A percentile compares a stretch with the other conserved stretches of the same genome.
Evolutionary conservation across 2,329 filamentous ascomycete species (phyloP).

Genomic region (Zasmidium angulare): DNA sequence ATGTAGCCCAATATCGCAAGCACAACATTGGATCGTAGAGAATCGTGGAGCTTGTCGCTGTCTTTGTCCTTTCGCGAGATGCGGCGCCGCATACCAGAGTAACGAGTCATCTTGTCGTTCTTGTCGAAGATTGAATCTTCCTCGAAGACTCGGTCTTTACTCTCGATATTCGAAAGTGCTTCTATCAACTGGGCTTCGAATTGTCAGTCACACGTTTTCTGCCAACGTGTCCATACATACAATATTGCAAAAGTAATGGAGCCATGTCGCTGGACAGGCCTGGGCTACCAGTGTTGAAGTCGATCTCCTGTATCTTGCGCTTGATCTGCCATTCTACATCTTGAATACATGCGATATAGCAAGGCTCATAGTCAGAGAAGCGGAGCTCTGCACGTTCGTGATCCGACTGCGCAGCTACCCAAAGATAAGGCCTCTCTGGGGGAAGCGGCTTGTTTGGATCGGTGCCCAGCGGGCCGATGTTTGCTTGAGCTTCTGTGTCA

Average conservation of each 20-base stretch:
- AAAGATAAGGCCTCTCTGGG: conserved; percentile 1
- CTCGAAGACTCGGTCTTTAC: conserved; percentile 12
- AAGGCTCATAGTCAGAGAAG: conserved; percentile 11
- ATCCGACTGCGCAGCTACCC: neutral
- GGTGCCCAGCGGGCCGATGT: neutral
- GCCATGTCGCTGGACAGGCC: conserved; percentile 1
- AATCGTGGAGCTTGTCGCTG: conserved; percentile 7
- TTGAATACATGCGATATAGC: conserved; percentile 14
- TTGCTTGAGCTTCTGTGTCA: neutral
- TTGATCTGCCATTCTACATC: conserved; percentile 10
- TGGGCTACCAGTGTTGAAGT: neutral
- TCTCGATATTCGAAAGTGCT: conserved; percentile 7
- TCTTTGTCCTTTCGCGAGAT: conserved; percentile 4
- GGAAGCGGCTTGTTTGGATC: neutral
- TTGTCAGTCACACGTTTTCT: neutral
- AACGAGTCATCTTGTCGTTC: neutral
- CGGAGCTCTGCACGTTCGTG: conserved; percentile 8
- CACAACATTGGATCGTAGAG: conserved; percentile 9
- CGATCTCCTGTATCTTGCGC: conserved; percentile 5
- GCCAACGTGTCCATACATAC: neutral
- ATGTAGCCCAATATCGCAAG: conserved; percentile 13
- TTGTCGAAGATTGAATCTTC: conserved; percentile 5
- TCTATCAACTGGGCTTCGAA: conserved; percentile 1
- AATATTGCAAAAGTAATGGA: conserved; percentile 9
- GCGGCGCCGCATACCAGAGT: conserved; percentile 4